These are phyloP conservation scores for Asterophora lycoperdoides DNA, from an alignment of 768 basidiomycete genomes.

Conservation along the genomic window DNA sequence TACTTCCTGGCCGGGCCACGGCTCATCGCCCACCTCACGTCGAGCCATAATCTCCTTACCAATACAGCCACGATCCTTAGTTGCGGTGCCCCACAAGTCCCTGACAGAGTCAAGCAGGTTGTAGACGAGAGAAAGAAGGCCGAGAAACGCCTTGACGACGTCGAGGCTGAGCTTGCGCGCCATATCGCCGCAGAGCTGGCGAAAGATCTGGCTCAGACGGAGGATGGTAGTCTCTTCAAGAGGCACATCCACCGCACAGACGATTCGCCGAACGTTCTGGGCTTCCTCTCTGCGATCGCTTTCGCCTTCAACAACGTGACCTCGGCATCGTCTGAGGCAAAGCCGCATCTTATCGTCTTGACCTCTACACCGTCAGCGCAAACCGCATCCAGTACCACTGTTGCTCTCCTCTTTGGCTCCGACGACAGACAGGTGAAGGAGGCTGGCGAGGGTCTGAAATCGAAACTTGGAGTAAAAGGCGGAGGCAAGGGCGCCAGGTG, in stretches of 20 bases:
- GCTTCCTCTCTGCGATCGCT: conserved; percentile 56
- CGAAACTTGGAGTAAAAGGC: conserved; percentile 61
- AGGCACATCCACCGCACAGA: conserved; percentile 57
- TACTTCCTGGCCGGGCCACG: conserved; percentile 84
- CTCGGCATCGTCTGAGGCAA: not conserved
- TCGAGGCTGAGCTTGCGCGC: conserved; percentile 62
- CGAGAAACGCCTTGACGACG: conserved; percentile 63
- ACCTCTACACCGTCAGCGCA: conserved; percentile 63
- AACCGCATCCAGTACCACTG: conserved; percentile 41
- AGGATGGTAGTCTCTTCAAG: conserved; percentile 31
- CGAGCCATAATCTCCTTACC: conserved; percentile 53
- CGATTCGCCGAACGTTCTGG: conserved; percentile 54
- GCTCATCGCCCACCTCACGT: conserved; percentile 56
- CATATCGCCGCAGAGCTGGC: conserved; percentile 40
- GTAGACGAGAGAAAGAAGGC: conserved; percentile 62
- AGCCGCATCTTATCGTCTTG: conserved; percentile 31
- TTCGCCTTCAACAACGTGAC: conserved; percentile 37
- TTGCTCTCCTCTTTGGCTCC: conserved; percentile 58
- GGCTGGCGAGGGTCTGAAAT: conserved; percentile 53
- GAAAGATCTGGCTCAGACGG: conserved; percentile 29
- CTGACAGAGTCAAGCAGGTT: conserved; percentile 63
- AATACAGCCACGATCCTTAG: conserved; percentile 58
- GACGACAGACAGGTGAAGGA: conserved; percentile 58
- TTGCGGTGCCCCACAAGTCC: conserved; percentile 62
- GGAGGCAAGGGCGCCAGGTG: conserved; percentile 74